Base-by-base conservation (phyloP, 352 stramenopile genomes). In the Elongisporangium anandrum region DNA sequence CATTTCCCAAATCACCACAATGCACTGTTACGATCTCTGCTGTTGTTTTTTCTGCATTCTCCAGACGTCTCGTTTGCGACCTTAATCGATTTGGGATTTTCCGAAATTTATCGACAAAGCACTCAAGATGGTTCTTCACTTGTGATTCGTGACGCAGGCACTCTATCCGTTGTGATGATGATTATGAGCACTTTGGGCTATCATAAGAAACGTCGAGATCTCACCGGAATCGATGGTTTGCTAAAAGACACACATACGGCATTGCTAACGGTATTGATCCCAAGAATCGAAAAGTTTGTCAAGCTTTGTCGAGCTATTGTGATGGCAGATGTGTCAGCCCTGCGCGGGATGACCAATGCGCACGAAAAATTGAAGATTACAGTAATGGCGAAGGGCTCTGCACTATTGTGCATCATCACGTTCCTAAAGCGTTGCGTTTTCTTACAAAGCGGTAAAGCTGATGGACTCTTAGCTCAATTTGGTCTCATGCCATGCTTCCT, bases 121-220 rank as follows among this genome's bases (percentile, higher is more conserved):
- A 84, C 75, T 2, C 68, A 88, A 63, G 81, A 79, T 38, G 75
- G 69, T 20, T 73, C 56, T 7, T 70, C 67, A 12, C 72, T 90
- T 20, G 73, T 90, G 39, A 75, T 92, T 38, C 73, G 88, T 63
- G 83, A 95, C 70, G 86, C 81, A 7, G 86, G 86, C 10, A 77
- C 86, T n/a, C 66, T 95, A 4, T 94, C 86, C 9, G 87, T 95
- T 20, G 72, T 92, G 16, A 93, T 95, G 83, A 92, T 89, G 77
- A 69, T 94, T 41, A 91, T 94, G 84, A 82, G 81, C 47, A 89
- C 81, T 1, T 55, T 95, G 24, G 84, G 84, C 4, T 95, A 95
- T 52, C 86, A 95, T 71, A 91, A 90, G 59, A 85, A 85, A 20
- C 85, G 88, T 39, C 86, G 84, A 47, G 86, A 95, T 66, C 61